These are phyloP conservation scores for Pichia nanzhaoensis DNA, from an alignment of 805 yeast species.

Conservation along the genomic window DNA sequence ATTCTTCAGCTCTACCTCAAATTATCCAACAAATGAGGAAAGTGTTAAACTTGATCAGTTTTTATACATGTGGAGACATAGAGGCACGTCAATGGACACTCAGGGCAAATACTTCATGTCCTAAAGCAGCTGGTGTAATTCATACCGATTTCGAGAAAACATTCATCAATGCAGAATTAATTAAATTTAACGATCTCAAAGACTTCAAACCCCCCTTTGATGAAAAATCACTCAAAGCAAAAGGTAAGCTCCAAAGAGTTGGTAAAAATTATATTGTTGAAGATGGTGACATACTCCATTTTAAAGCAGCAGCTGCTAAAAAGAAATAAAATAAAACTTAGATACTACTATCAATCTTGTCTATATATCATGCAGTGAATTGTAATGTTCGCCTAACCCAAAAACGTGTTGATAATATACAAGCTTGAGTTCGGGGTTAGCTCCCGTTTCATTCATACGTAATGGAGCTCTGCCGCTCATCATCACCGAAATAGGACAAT, in stretches of 20 bases:
- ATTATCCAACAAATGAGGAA: constrained; percentile 83
- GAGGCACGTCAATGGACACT: constrained; percentile 99
- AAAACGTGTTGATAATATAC: constrained; percentile 81
- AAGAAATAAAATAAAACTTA: too few species aligned
- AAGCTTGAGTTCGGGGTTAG: constrained; percentile 50
- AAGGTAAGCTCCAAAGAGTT: constrained; percentile 83
- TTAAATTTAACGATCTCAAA: constrained; percentile 73
- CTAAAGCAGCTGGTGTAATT: constrained; percentile 98
- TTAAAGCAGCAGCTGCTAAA: constrained; percentile 72
- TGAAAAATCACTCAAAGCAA: constrained; percentile 75
- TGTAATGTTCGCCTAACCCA: constrained; percentile 94
- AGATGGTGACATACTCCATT: constrained; percentile 88
- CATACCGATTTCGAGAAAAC: constrained; percentile 94
- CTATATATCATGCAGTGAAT: constrained; percentile 45
- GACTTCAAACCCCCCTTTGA: constrained; percentile 57
- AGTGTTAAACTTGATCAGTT: constrained; percentile 80
- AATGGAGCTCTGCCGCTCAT: constrained; percentile 71
- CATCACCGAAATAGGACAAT: constrained; percentile 68
- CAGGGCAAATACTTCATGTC: constrained; percentile 86
- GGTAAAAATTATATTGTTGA: constrained; percentile 95
- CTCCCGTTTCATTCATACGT: constrained; percentile 52
- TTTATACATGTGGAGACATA: constrained; percentile 92
- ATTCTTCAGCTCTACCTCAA: constrained; percentile 76
- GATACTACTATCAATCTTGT: too few species aligned
- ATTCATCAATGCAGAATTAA: constrained; percentile 89